Evolutionary conservation across 768 basidiomycete species (phyloP).

Genomic region (Leccinum arenicola): DNA sequence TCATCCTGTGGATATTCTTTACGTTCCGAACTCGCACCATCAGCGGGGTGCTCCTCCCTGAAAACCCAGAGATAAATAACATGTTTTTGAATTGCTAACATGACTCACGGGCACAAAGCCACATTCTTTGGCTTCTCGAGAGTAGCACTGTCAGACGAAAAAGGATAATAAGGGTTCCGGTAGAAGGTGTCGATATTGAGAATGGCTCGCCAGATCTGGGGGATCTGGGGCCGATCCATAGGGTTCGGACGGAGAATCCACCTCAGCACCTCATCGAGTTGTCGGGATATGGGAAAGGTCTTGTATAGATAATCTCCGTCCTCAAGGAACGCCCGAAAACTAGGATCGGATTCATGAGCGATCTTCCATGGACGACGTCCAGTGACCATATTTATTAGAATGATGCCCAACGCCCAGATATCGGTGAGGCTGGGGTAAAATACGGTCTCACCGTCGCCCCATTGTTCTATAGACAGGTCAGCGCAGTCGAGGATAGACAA

Average conservation of each 20-base stretch:
- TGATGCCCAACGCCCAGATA: constrained; percentile 74
- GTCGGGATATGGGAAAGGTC: constrained; percentile 14
- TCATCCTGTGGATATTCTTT: background rate
- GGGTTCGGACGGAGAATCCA: constrained; percentile 18
- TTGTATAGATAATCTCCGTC: constrained; percentile 17
- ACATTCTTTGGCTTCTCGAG: background rate
- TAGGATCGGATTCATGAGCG: constrained; percentile 7
- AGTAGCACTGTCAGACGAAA: background rate
- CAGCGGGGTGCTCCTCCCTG: background rate
- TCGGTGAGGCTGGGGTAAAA: constrained; percentile 39
- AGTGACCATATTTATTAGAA: constrained; percentile 80
- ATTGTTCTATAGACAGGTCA: constrained; percentile 41
- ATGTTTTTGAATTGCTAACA: too few relatives aligned
- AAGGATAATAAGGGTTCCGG: background rate
- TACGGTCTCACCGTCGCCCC: constrained; percentile 44
- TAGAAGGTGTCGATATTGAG: constrained; percentile 19
- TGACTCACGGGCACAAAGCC: constrained; percentile 1
- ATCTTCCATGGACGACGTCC: constrained; percentile 33
- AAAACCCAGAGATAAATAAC: background rate
- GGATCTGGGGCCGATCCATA: constrained; percentile 14
- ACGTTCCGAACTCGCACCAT: background rate
- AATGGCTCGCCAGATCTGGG: constrained; percentile 17
- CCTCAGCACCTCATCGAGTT: constrained; percentile 14
- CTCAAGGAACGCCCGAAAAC: constrained; percentile 14
- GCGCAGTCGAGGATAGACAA: background rate